These are phyloP conservation scores for Scheffersomyces quercinus DNA, from an alignment of 1,139 yeast genomes.

Conservation along the genomic window DNA sequence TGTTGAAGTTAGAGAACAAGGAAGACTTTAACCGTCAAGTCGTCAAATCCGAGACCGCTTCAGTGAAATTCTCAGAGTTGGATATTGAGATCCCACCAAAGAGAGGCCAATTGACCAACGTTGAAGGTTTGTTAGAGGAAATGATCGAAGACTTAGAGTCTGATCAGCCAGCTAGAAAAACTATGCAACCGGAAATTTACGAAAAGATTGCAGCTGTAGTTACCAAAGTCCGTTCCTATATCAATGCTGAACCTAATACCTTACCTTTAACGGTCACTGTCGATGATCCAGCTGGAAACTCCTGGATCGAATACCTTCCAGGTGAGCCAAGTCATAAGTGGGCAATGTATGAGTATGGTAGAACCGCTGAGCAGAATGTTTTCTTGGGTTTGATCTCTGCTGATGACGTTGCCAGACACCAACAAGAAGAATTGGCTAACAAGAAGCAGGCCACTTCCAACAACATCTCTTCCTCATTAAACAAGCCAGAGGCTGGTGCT, in stretches of 20 bases:
- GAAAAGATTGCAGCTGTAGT: conserved; percentile 75
- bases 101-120: conserved; percentile 88
- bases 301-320: conserved; percentile 91
- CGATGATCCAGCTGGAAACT: conserved; percentile 97
- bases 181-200: conserved; percentile 69
- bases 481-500: conserved; percentile 3
- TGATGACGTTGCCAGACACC: conserved; percentile 66
- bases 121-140: conserved; percentile 84
- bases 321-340: conserved; percentile 90
- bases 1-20: conserved; percentile 66
- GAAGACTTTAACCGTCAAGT: conserved; percentile 87
- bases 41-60: conserved; percentile 85
- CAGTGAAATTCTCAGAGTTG: conserved; percentile 78
- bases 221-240: conserved; percentile 53
- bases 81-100: conserved; percentile 96
- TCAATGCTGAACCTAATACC: conserved; percentile 64
- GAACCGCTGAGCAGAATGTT: conserved; percentile 89
- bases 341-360: conserved; percentile 79
- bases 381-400: conserved; percentile 82
- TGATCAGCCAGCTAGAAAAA: conserved; percentile 80
- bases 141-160: conserved; percentile 78
- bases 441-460: conserved; percentile 39
- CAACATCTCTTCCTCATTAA: conserved; percentile 29
- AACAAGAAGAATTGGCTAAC: conserved; percentile 37
- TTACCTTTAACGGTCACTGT: conserved; percentile 78